Percentiles rank a stretch among this genome's conserved stretches.
Evolutionary conservation across 768 basidiomycete species (phyloP).

Genomic region (Boletus bicolor): DNA sequence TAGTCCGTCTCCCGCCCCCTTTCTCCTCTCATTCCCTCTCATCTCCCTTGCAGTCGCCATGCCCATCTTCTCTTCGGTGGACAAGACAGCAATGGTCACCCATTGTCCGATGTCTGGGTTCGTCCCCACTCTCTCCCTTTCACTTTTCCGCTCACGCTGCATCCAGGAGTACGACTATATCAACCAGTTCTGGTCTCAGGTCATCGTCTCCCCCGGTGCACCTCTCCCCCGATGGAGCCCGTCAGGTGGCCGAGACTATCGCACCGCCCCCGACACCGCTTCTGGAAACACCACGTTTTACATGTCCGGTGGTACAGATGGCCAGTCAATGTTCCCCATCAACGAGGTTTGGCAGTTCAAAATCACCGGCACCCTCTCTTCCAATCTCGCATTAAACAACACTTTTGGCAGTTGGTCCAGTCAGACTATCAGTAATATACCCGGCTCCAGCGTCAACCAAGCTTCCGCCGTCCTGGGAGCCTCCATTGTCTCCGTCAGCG

Average conservation of each 20-base stretch:
- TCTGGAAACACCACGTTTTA: conserved; percentile 67
- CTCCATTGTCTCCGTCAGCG: conserved; percentile 55
- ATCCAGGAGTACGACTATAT: conserved; percentile 73
- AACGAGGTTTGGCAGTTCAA: conserved; percentile 71
- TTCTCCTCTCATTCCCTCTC: conserved; percentile 14
- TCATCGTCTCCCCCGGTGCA: conserved; percentile 46
- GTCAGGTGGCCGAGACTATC: conserved; percentile 68
- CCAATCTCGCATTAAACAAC: conserved; percentile 51
- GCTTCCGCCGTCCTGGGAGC: conserved; percentile 57
- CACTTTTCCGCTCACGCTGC: conserved; percentile 5
- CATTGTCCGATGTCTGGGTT: conserved; percentile 76
- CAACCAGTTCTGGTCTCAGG: conserved; percentile 73
- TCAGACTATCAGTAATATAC: conserved; percentile 37
- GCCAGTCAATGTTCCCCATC: conserved; percentile 41
- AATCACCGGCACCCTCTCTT: conserved; percentile 67
- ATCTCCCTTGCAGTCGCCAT: conserved; percentile 51
- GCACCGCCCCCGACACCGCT: conserved; percentile 30
- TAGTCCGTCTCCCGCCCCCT: conserved; percentile 49
- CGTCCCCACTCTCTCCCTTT: conserved; percentile 18
- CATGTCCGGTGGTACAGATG: conserved; percentile 67
- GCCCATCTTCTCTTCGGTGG: conserved; percentile 77
- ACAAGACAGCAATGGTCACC: conserved; percentile 47
- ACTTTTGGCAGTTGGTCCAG: conserved; percentile 60
- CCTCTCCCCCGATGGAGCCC: conserved; percentile 71
- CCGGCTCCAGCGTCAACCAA: conserved; percentile 38